Evolutionary conservation across 164 flowering plant genomes (phyloP), one percentile per base, ranked within the genome.

Genomic region (Houttuynia cordata): DNA sequence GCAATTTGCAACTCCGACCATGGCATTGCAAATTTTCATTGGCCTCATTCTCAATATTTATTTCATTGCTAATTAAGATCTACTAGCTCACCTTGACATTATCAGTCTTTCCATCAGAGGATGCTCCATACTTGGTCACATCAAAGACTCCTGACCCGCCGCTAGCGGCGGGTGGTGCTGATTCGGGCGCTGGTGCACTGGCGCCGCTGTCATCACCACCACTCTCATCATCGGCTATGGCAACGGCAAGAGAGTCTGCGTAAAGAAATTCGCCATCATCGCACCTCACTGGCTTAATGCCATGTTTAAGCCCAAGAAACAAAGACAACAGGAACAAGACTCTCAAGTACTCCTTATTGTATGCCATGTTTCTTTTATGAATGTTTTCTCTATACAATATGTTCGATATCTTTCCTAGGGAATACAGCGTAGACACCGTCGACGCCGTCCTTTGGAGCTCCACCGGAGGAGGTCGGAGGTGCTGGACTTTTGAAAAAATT

Each of bases 101-200:
- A 10, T 73, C 72, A 1, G 67, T 75, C 21, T 34, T 21, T 1
- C 73, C 76, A 58, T 73, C 73, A 3, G 51, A 64, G 20, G 62
- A 65, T 21, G 76, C 79, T 53, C 79, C 76, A 53, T 65, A 61
- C n/a, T 58, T 60, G 12, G 73, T 73, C 51, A 76, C 75, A 56
- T 76, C 76, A 25, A 76, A 76, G 7, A 70, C 62, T n/a, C 55
- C 55, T 9, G 55, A 52, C 55, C 57, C 57, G 34, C 19, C 30
- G 4, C 57, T 45, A 12, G 49, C n/a, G n/a, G n/a, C n/a, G n/a
- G n/a, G n/a, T n/a, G n/a, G n/a, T n/a, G n/a, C n/a, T n/a, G n/a
- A 4, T 1, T 4, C 49, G 17, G 49, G 34, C 34, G 57, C 7
- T 45, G 37, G n/a, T n/a, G n/a, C n/a, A n/a, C n/a, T n/a, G 12